These are phyloP conservation scores for Smithsoniella earleae DNA, from an alignment of 163 green algal species.

Conservation along the genomic window DNA sequence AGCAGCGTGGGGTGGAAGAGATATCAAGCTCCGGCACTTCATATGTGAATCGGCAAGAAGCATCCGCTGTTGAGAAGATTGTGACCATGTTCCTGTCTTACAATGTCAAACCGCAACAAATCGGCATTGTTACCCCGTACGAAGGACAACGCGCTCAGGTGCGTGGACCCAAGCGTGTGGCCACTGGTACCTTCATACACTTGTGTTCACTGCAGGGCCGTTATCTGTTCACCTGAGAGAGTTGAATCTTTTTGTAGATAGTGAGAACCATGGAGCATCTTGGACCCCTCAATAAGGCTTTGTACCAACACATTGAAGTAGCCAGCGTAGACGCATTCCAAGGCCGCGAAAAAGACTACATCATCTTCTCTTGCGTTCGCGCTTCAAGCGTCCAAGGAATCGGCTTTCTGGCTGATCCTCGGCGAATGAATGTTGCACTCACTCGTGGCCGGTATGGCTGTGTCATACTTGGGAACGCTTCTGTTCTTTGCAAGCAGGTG, in stretches of 20 bases:
- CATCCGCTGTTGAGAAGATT: constrained; percentile 83
- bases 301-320: constrained; percentile 30
- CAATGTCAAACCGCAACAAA: constrained; percentile 49
- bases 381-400: constrained; percentile 87
- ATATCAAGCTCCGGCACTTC: constrained; percentile 64
- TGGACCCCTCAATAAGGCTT: background rate
- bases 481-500: constrained; percentile 64
- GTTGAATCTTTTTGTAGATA: too few species aligned
- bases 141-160: constrained; percentile 90
- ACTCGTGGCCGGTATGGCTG: constrained; percentile 79
- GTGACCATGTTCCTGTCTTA: constrained; percentile 74
- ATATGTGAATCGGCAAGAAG: constrained; percentile 94
- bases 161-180: too few species aligned
- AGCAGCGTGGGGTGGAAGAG: constrained; percentile 28
- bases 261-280: constrained; percentile 19
- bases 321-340: constrained; percentile 81
- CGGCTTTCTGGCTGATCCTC: constrained; percentile 86
- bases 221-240: too few species aligned
- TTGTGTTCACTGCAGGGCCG: too few species aligned
- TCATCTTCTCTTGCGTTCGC: constrained; percentile 92
- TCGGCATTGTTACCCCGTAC: constrained; percentile 97
- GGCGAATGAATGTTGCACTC: constrained; percentile 88
- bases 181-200: background rate
- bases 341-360: constrained; percentile 96
- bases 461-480: constrained; percentile 88